Conservation (phyloP, 202 grass and related monocot species). For the Hordeum pubiflorum region DNA sequence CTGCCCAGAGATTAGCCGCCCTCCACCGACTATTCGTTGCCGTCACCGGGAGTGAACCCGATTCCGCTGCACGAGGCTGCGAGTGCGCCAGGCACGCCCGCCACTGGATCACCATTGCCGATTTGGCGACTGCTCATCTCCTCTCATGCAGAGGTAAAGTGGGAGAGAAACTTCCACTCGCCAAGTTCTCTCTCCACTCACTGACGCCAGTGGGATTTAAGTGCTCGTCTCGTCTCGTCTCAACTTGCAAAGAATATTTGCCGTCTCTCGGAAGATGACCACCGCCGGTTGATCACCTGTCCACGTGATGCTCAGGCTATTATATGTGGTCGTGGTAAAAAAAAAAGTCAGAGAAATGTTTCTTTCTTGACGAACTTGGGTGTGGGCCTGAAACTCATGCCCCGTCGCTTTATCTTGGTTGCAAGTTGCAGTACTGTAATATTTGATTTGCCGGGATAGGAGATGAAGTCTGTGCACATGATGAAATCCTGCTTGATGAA, state of each 20-base stretch:
- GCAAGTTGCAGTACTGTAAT: background rate
- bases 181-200: background rate
- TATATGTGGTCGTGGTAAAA: background rate
- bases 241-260: constrained; percentile 17
- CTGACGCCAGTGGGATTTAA: background rate
- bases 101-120: background rate
- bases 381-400: background rate
- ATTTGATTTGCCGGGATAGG: background rate
- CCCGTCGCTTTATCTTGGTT: background rate
- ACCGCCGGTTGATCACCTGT: constrained; percentile 1
- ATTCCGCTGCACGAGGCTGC: constrained; percentile 9
- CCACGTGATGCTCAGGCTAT: background rate
- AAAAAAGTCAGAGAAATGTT: background rate
- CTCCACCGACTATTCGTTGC: no score
- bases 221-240: background rate
- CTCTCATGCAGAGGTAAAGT: background rate
- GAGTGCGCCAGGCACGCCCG: background rate
- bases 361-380: constrained; percentile 9
- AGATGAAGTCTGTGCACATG: background rate
- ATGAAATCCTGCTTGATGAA: background rate
- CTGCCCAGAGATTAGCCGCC: no score
- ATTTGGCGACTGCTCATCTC: background rate
- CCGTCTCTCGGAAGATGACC: background rate
- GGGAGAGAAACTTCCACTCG: constrained; percentile 7
- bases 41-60: background rate